Percentiles rank a stretch among this genome's conserved stretches.
Evolutionary conservation across 768 basidiomycete species (phyloP).

Genomic region (Pleurotus tuoliensis): DNA sequence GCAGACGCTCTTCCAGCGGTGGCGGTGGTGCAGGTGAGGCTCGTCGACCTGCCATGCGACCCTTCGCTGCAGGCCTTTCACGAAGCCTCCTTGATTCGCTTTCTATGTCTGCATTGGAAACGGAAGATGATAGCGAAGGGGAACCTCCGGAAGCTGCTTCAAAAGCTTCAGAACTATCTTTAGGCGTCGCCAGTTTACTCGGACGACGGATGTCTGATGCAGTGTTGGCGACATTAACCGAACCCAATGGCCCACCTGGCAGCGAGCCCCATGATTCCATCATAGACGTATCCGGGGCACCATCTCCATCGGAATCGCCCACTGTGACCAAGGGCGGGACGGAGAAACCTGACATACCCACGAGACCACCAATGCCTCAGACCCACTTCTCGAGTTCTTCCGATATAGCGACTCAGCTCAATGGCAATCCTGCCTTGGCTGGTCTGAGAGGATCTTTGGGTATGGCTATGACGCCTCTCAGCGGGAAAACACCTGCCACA

Average conservation of each 20-base stretch:
- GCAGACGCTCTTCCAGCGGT: neutral
- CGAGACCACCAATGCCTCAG: slow-evolving; percentile 15
- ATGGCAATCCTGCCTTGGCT: slow-evolving; percentile 39
- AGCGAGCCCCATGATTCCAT: slow-evolving; percentile 9
- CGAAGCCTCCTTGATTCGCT: slow-evolving; percentile 24
- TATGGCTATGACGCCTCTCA: slow-evolving; percentile 16
- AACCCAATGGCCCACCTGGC: slow-evolving; percentile 11
- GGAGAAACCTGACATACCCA: slow-evolving; percentile 7
- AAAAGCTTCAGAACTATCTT: slow-evolving; percentile 16
- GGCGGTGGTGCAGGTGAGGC: slow-evolving; percentile 8
- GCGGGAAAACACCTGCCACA: slow-evolving; percentile 15
- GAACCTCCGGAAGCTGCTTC: slow-evolving; percentile 22
- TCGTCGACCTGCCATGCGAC: slow-evolving; percentile 15
- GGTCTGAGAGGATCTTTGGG: slow-evolving; percentile 26
- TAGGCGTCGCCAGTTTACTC: slow-evolving; percentile 29
- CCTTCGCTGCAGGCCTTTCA: slow-evolving; percentile 10
- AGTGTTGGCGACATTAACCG: slow-evolving; percentile 25
- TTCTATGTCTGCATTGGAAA: slow-evolving; percentile 52
- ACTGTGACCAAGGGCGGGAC: slow-evolving; percentile 10
- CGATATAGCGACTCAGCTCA: slow-evolving; percentile 39
- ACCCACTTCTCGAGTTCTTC: slow-evolving; percentile 31
- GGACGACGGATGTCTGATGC: slow-evolving; percentile 42
- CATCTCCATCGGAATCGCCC: slow-evolving; percentile 4
- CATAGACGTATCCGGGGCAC: slow-evolving; percentile 3
- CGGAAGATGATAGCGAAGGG: slow-evolving; percentile 38